A percentile compares a stretch with the other conserved stretches of the same genome.
Evolutionary conservation across 371 early-diverging fungal species (phyloP).

Genomic region (Mucor ambiguus): DNA sequence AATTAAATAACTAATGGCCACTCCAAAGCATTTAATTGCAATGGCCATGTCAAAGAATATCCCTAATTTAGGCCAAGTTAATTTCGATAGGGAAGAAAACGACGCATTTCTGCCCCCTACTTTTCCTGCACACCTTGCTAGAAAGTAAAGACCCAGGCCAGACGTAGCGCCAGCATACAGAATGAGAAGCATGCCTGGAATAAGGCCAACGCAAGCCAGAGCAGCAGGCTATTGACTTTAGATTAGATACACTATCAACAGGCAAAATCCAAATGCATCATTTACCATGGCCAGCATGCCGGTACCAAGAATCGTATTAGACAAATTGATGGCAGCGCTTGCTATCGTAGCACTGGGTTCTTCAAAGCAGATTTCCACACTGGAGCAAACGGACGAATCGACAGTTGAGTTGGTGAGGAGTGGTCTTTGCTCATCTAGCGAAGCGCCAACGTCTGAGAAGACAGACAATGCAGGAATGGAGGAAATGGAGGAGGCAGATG

Average conservation of each 20-base stretch:
- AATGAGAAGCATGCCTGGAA: constrained; percentile 80
- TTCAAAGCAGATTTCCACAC: constrained; percentile 14
- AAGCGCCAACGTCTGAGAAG: constrained; percentile 24
- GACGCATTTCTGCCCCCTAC: constrained; percentile 81
- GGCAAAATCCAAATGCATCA: not conserved
- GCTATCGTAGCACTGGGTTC: constrained; percentile 35
- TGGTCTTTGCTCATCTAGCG: constrained; percentile 27
- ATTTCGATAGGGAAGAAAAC: constrained; percentile 86
- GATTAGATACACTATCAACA: not conserved
- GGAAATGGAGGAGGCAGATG: constrained; percentile 32
- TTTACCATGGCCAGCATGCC: constrained; percentile 97
- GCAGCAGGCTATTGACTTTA: constrained; percentile 68
- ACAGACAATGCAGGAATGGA: constrained; percentile 29
- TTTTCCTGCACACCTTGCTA: constrained; percentile 74
- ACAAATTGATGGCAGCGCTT: constrained; percentile 71
- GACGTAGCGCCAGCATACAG: constrained; percentile 77
- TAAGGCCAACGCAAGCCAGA: constrained; percentile 84
- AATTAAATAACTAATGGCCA: constrained; percentile 98
- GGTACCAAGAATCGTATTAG: constrained; percentile 95
- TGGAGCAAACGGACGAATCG: constrained; percentile 12
- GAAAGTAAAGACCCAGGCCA: constrained; percentile 82
- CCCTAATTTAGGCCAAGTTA: constrained; percentile 92
- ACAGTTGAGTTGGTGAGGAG: constrained; percentile 29
- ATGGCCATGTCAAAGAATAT: constrained; percentile 96
- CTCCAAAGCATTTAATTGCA: constrained; percentile 99